Percentiles rank a stretch among this genome's conserved stretches.
Conservation (phyloP, 1,139 yeast species). For the Sugiyamaella castrensis region DNA sequence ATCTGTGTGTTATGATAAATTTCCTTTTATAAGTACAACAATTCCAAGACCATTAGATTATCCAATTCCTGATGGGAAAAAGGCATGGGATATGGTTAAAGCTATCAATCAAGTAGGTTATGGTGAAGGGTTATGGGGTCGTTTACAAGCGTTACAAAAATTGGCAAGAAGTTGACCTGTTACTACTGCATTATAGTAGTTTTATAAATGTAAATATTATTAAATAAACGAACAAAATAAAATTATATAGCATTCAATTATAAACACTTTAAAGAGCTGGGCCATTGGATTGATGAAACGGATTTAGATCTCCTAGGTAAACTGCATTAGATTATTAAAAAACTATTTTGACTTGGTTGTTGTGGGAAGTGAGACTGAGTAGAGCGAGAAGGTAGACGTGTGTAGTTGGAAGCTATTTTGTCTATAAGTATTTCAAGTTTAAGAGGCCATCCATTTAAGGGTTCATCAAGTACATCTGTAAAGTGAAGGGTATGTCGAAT, state of each 20-base stretch:
- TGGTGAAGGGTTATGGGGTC: constrained; percentile 65
- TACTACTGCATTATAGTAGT: background rate
- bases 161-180: constrained; percentile 37
- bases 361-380: no score
- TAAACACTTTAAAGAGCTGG: no score
- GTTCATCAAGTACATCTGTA: no score
- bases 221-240: background rate
- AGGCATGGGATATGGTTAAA: constrained; percentile 84
- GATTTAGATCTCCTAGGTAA: no score
- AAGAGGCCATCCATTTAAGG: no score
- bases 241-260: background rate
- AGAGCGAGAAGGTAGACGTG: no score
- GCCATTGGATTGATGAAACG: no score
- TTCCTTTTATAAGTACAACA: constrained; percentile 67
- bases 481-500: no score
- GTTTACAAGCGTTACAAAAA: constrained; percentile 51
- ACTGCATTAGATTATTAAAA: no score
- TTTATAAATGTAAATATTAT: constrained; percentile 6
- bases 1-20: constrained; percentile 79
- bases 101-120: constrained; percentile 87
- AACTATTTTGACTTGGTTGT: no score
- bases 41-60: constrained; percentile 89
- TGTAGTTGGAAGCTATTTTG: no score
- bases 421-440: no score
- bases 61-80: constrained; percentile 75